phyloP scores from a whole-genome alignment of 805 yeast genomes.

The Hermanozyma aechmeae region DNA sequence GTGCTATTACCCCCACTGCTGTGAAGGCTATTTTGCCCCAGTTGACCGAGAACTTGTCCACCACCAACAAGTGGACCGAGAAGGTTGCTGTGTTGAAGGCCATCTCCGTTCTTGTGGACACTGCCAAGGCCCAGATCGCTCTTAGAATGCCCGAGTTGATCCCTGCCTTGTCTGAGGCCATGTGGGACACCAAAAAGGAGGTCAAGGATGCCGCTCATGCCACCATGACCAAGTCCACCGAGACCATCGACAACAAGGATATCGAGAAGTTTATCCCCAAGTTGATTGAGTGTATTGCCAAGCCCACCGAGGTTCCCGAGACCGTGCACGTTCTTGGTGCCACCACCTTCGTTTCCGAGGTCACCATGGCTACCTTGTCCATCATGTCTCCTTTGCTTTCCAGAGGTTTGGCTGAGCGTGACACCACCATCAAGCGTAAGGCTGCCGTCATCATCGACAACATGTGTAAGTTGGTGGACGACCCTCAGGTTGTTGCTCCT shows the following conservation, averaged over 20 bases:
- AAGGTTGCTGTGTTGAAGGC: constrained; percentile 86
- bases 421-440: constrained; percentile 98
- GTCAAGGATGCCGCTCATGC: constrained; percentile 95
- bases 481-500: constrained; percentile 99
- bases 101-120: constrained; percentile 79
- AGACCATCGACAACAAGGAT: constrained; percentile 99
- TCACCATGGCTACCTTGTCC: constrained; percentile 97
- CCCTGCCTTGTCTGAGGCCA: constrained; percentile 96
- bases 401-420: constrained; percentile 99
- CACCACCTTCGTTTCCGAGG: constrained; percentile 98
- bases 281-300: constrained; percentile 92
- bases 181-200: constrained; percentile 99
- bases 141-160: constrained; percentile 99
- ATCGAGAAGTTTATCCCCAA: constrained; percentile 98
- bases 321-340: constrained; percentile 99
- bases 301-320: constrained; percentile 97
- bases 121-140: constrained; percentile 93
- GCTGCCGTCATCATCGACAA: constrained; percentile 98
- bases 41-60: constrained; percentile 55
- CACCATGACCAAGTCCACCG: constrained; percentile 93
- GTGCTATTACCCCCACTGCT: constrained; percentile 84
- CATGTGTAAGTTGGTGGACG: constrained; percentile 99
- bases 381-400: constrained; percentile 98
- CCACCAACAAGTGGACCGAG: constrained; percentile 95
- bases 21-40: constrained; percentile 85